Evolutionary conservation across 1,284 basidiomycete species (phyloP).

Genomic region (Papiliotrema flavescens): DNA sequence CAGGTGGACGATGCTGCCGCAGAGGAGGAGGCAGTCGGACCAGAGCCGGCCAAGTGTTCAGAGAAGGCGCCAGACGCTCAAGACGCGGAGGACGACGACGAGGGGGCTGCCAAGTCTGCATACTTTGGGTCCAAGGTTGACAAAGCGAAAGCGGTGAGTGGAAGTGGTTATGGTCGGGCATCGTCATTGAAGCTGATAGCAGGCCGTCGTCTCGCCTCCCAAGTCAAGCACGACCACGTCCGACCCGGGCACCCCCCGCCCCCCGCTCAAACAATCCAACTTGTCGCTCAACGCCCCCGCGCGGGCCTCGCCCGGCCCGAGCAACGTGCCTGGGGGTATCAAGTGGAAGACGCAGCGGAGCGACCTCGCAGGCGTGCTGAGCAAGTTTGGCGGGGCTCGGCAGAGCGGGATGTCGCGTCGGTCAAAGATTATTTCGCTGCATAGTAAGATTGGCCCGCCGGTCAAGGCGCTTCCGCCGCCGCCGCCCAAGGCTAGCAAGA

Average conservation of each 20-base stretch:
- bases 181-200: not conserved
- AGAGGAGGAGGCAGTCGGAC: not conserved
- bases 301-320: constrained; percentile 24
- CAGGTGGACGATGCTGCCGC: not conserved
- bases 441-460: constrained; percentile 42
- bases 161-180: not conserved
- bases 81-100: not conserved
- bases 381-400: constrained; percentile 40
- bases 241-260: not conserved
- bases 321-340: constrained; percentile 18
- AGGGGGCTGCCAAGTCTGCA: not conserved
- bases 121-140: not conserved
- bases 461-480: constrained; percentile 43
- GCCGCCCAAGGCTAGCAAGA: constrained; percentile 41
- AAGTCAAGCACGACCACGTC: constrained; percentile 1
- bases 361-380: constrained; percentile 38
- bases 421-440: constrained; percentile 38
- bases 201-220: not conserved
- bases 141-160: not conserved
- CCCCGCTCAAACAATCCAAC: constrained; percentile 10
- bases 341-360: constrained; percentile 43
- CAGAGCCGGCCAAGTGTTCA: not conserved
- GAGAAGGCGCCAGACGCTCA: not conserved
- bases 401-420: constrained; percentile 42
- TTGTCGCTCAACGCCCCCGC: constrained; percentile 6